Conservation (phyloP, 768 basidiomycete species). For the Pleurotus djamor region DNA sequence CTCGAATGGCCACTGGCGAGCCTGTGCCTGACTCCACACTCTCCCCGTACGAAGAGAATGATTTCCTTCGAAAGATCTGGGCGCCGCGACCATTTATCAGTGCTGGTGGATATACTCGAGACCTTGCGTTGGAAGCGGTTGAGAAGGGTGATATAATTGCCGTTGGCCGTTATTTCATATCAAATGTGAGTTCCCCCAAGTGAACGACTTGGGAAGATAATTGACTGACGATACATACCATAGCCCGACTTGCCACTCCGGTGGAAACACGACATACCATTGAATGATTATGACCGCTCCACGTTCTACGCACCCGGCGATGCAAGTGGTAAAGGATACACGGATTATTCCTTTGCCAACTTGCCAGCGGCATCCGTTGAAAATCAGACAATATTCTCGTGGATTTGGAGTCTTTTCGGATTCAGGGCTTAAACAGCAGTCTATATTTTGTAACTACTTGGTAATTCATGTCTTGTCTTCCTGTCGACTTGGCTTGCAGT, state of each 20-base stretch:
- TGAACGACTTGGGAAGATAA: constrained; percentile 1
- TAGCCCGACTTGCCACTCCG: constrained; percentile 28
- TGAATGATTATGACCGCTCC: constrained; percentile 23
- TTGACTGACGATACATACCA: neutral
- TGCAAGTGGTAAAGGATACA: constrained; percentile 21
- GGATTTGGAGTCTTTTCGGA: neutral
- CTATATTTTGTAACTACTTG: no score
- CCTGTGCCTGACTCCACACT: neutral
- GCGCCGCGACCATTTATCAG: constrained; percentile 24
- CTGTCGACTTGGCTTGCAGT: no score
- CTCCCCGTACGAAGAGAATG: constrained; percentile 15
- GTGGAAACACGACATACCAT: constrained; percentile 19
- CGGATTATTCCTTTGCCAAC: constrained; percentile 21
- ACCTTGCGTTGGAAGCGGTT: constrained; percentile 23
- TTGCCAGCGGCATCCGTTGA: neutral
- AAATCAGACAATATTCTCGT: neutral
- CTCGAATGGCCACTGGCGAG: constrained; percentile 16
- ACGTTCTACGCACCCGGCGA: constrained; percentile 23
- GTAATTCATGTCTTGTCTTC: no score
- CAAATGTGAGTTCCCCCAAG: constrained; percentile 20
- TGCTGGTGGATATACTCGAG: constrained; percentile 29
- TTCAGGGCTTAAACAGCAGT: no score
- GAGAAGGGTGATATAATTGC: constrained; percentile 25
- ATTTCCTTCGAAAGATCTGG: constrained; percentile 27
- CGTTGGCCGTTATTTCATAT: constrained; percentile 29